Conservation (phyloP, 441 rosid genomes). For the Syzygium syzygioides region DNA sequence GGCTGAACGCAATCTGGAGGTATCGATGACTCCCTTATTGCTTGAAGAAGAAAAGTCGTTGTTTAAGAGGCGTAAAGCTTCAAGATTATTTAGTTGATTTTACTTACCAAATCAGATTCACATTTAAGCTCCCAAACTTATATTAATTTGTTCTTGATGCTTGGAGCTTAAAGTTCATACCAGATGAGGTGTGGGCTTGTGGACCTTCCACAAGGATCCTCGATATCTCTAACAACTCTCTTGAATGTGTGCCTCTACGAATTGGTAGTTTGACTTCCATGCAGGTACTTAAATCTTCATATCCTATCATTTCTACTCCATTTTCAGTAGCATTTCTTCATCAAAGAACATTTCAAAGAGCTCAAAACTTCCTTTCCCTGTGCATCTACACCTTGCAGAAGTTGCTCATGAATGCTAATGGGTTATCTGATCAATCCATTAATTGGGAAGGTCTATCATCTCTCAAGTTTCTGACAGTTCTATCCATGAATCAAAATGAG, state of each 20-base stretch:
- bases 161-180: conserved; percentile 52
- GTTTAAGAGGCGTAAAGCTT: background rate
- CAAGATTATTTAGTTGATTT: background rate
- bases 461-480: conserved; percentile 44
- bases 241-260: conserved; percentile 43
- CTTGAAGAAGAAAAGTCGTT: background rate
- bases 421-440: conserved; percentile 51
- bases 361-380: background rate
- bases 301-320: background rate
- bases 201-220: conserved; percentile 58
- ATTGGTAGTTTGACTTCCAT: conserved; percentile 46
- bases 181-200: conserved; percentile 67
- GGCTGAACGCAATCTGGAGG: conserved; percentile 68
- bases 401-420: conserved; percentile 56
- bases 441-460: conserved; percentile 58
- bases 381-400: conserved; percentile 35
- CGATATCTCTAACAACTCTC: conserved; percentile 53
- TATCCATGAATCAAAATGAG: conserved; percentile 65
- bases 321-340: background rate
- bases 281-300: conserved; percentile 31
- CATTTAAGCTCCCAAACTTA: background rate
- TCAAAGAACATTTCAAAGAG: background rate
- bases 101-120: background rate
- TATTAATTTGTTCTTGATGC: conserved; percentile 2
- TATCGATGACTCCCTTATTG: conserved; percentile 7